Percentiles rank a stretch among this genome's conserved stretches.
phyloP scores from a whole-genome alignment of 257 asterid genomes.

The Solanum okadae region DNA sequence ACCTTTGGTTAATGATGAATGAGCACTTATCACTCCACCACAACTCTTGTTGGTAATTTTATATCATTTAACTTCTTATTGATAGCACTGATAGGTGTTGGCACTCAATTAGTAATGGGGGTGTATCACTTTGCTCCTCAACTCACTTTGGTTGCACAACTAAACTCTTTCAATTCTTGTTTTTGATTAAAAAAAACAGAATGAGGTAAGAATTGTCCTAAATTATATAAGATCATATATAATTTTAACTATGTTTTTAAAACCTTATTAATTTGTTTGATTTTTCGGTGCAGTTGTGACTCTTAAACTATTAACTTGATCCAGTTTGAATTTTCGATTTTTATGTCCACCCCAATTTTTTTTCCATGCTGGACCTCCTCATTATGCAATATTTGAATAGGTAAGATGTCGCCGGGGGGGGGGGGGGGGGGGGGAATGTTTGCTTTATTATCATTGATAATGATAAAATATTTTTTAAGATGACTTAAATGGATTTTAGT shows the following conservation, averaged over 20 bases:
- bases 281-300: too few species aligned
- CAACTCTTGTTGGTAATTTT: too few species aligned
- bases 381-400: not conserved
- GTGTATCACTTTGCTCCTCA: not conserved
- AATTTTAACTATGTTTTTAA: not conserved
- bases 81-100: not conserved
- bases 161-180: not conserved
- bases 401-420: not conserved
- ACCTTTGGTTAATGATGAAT: too few species aligned
- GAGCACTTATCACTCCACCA: too few species aligned
- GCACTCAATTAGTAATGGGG: not conserved
- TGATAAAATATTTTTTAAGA: not conserved
- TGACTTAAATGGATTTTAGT: not conserved
- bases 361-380: too few species aligned
- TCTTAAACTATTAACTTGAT: too few species aligned
- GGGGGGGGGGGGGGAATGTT: accelerated
- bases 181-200: not conserved
- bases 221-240: not conserved
- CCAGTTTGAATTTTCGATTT: too few species aligned
- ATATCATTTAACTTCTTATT: not conserved
- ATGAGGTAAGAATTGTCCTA: not conserved
- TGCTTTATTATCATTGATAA: not conserved
- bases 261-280: too few species aligned
- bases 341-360: too few species aligned
- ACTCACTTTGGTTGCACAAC: not conserved